A percentile compares a stretch with the other conserved stretches of the same genome.
These are phyloP conservation scores for Yamadazyma pseudoaaseri DNA, from an alignment of 1,139 yeast genomes.

Conservation along the genomic window DNA sequence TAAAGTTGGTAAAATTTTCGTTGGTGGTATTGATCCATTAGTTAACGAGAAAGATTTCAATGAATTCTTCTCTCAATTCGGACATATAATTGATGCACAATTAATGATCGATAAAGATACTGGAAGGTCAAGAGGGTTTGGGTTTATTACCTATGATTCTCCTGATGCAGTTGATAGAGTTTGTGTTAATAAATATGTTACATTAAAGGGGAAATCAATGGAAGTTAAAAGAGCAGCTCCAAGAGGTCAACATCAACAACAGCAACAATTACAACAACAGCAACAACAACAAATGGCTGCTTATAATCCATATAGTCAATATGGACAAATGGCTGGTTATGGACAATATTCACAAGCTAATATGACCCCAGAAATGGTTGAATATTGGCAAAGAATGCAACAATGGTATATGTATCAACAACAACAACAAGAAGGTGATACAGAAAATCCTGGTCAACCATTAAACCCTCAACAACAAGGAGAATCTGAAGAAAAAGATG, in stretches of 20 bases:
- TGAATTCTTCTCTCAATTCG: conserved; percentile 84
- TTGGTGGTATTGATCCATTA: conserved; percentile 96
- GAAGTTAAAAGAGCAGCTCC: conserved; percentile 99
- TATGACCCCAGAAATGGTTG: conserved; percentile 84
- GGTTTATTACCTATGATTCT: conserved; percentile 93
- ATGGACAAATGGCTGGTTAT: conserved; percentile 21
- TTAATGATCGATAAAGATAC: conserved; percentile 97
- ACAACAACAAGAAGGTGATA: conserved; percentile 54
- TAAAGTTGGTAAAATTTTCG: conserved; percentile 94
- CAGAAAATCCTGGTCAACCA: conserved; percentile 45
- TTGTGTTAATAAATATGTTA: conserved; percentile 76
- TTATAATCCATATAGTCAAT: conserved; percentile 34
- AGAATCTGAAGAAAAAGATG: conserved; percentile 14
- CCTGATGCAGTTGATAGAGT: conserved; percentile 95
- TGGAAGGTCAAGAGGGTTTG: conserved; percentile 97
- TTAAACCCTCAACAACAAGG: conserved; percentile 55
- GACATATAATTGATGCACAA: conserved; percentile 94
- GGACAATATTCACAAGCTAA: conserved; percentile 38
- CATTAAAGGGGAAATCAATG: conserved; percentile 86
- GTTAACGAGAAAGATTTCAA: conserved; percentile 92
- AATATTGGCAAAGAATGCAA: conserved; percentile 85
- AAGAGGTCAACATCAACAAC: conserved; percentile 54
- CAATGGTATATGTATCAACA: conserved; percentile 69
- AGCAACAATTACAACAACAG: conserved; percentile 38
- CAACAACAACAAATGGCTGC: conserved; percentile 26